Conservation (phyloP, 2,329 filamentous ascomycete species). For the Aspergillus calidoustus region DNA sequence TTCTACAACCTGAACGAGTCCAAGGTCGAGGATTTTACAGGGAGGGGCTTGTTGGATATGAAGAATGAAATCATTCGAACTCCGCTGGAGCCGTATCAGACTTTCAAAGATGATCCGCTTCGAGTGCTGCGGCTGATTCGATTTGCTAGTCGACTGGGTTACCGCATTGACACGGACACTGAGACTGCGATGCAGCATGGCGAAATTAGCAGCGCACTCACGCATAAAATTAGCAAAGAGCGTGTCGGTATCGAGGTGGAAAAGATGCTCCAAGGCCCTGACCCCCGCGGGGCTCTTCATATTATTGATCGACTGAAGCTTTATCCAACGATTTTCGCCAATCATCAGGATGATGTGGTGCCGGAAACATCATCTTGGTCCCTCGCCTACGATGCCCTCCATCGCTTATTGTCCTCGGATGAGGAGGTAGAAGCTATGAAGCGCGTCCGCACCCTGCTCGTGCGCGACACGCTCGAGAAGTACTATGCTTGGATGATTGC, state of each 20-base stretch:
- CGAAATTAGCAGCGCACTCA: constrained; percentile 80
- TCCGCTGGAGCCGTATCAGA: constrained; percentile 84
- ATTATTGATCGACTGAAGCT: constrained; percentile 46
- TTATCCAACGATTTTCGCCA: constrained; percentile 48
- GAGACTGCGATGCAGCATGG: constrained; percentile 74
- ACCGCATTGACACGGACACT: constrained; percentile 73
- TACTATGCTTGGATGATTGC: constrained; percentile 79
- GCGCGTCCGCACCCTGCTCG: constrained; percentile 53
- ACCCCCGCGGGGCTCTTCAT: constrained; percentile 43
- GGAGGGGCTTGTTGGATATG: constrained; percentile 75
- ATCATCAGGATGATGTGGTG: constrained; percentile 51
- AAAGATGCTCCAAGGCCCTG: constrained; percentile 79
- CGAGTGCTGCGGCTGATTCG: constrained; percentile 84
- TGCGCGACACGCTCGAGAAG: constrained; percentile 66
- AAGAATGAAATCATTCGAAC: constrained; percentile 74
- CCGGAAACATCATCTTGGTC: constrained; percentile 67
- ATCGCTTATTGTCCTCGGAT: constrained; percentile 48
- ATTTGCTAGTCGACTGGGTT: constrained; percentile 84
- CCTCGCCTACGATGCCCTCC: constrained; percentile 67
- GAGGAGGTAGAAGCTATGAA: constrained; percentile 42
- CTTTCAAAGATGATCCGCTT: constrained; percentile 91
- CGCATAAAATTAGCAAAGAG: constrained; percentile 88
- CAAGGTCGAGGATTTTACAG: constrained; percentile 82
- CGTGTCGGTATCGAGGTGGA: constrained; percentile 84
- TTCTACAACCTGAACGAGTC: constrained; percentile 91